phyloP scores from a whole-genome alignment of 768 basidiomycete genomes.

The Amanita exitialis region DNA sequence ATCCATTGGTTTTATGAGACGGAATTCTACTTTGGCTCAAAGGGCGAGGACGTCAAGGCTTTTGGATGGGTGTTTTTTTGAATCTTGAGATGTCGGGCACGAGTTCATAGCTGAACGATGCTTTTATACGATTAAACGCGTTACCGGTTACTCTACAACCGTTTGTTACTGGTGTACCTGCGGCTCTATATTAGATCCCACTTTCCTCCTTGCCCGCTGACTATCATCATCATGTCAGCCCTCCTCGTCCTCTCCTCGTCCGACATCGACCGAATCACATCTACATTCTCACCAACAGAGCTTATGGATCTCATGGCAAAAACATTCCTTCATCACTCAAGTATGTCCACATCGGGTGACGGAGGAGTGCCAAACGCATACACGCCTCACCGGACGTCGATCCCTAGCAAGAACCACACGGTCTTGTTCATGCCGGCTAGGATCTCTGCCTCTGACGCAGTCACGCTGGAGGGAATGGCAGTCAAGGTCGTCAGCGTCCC shows the following conservation, averaged over 20 bases:
- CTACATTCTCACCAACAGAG: constrained; percentile 31
- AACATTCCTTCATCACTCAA: constrained; percentile 44
- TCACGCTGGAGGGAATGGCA: constrained; percentile 34
- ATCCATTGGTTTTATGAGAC: constrained; percentile 61
- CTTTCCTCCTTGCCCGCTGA: too few species aligned
- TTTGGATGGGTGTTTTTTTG: constrained; percentile 55
- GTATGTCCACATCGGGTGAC: constrained; percentile 9
- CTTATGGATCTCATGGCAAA: constrained; percentile 47
- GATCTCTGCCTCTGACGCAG: constrained; percentile 16
- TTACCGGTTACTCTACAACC: too few species aligned
- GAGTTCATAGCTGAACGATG: too few species aligned
- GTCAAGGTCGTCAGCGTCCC: constrained; percentile 83
- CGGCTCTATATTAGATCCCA: too few species aligned
- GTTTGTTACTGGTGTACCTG: too few species aligned
- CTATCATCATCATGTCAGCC: too few species aligned
- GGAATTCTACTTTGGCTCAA: constrained; percentile 47
- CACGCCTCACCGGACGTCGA: constrained; percentile 50
- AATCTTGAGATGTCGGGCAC: too few species aligned
- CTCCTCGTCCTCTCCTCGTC: constrained; percentile 49
- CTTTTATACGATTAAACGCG: too few species aligned
- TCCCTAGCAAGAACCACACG: constrained; percentile 46
- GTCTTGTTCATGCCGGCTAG: constrained; percentile 82
- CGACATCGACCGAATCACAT: constrained; percentile 45
- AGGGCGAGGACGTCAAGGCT: constrained; percentile 43
- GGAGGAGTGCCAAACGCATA: constrained; percentile 12